phyloP scores from a whole-genome alignment of 371 early-diverging fungal genomes.

The Syncephalastrum sp. region DNA sequence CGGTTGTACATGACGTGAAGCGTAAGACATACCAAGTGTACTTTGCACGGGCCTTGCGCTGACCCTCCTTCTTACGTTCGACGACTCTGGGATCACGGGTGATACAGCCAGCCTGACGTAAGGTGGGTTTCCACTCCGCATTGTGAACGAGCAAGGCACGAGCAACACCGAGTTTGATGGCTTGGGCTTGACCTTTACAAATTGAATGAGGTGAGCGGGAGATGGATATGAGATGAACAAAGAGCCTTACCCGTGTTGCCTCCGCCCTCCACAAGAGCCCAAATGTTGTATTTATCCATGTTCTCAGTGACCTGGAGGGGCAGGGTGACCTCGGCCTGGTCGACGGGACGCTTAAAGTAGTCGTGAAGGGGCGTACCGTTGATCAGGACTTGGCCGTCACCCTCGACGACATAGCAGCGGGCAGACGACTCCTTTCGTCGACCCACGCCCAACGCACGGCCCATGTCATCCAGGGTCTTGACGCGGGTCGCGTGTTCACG shows the following conservation, averaged over 20 bases:
- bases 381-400: slow-evolving; percentile 75
- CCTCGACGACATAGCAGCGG: slow-evolving; percentile 77
- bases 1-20: background rate
- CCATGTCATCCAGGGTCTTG: slow-evolving; percentile 68
- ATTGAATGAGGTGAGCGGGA: background rate
- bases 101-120: slow-evolving; percentile 73
- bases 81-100: slow-evolving; percentile 85
- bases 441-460: slow-evolving; percentile 80
- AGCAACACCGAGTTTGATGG: slow-evolving; percentile 84
- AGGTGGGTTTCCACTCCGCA: slow-evolving; percentile 54
- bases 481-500: slow-evolving; percentile 13
- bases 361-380: slow-evolving; percentile 79
- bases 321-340: slow-evolving; percentile 68
- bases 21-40: slow-evolving; percentile 74
- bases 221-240: background rate
- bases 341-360: slow-evolving; percentile 72
- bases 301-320: slow-evolving; percentile 73
- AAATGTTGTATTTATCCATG: slow-evolving; percentile 84
- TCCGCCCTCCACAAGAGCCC: slow-evolving; percentile 84
- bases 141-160: slow-evolving; percentile 77
- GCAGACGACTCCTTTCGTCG: slow-evolving; percentile 86
- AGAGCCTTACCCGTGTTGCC: slow-evolving; percentile 68
- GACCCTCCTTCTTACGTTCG: slow-evolving; percentile 97
- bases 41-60: slow-evolving; percentile 92
- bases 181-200: slow-evolving; percentile 80